A percentile compares a stretch with the other conserved stretches of the same genome.
phyloP scores from a whole-genome alignment of 2,329 filamentous ascomycete species.

The Clarireedia sp. region DNA sequence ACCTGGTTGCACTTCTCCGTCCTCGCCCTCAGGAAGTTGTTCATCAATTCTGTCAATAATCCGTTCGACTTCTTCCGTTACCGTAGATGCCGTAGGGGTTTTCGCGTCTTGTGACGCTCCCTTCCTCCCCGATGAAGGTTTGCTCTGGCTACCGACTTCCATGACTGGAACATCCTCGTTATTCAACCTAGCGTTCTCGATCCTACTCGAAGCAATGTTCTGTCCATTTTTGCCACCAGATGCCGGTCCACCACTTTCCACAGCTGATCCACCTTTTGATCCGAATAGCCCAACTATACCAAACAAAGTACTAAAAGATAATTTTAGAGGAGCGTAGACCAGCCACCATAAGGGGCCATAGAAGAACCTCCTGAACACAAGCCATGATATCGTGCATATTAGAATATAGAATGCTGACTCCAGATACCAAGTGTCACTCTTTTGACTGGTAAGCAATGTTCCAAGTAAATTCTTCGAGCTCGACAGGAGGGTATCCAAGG shows the following conservation, averaged over 20 bases:
- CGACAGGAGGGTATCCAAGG: slow-evolving; percentile 68
- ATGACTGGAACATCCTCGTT: not conserved
- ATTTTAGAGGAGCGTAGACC: slow-evolving; percentile 70
- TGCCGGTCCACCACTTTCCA: slow-evolving; percentile 10
- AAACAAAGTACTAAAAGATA: slow-evolving; percentile 52
- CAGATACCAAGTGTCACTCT: slow-evolving; percentile 97
- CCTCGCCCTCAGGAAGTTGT: slow-evolving; percentile 26
- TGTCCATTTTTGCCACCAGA: slow-evolving; percentile 10
- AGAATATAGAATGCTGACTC: slow-evolving; percentile 84
- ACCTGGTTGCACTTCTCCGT: slow-evolving; percentile 22
- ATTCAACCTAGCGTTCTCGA: slow-evolving; percentile 3
- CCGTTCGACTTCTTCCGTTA: slow-evolving; percentile 47
- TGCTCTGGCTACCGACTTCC: not conserved
- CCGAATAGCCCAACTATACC: slow-evolving; percentile 41
- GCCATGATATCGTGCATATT: slow-evolving; percentile 69
- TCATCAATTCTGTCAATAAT: slow-evolving; percentile 38
- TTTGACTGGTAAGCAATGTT: slow-evolving; percentile 76
- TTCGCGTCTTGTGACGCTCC: slow-evolving; percentile 7
- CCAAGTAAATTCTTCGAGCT: slow-evolving; percentile 68
- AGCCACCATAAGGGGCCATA: slow-evolving; percentile 92
- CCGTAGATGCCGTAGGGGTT: slow-evolving; percentile 23
- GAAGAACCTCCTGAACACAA: slow-evolving; percentile 73
- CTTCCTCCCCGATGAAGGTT: not conserved
- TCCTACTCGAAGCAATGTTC: slow-evolving; percentile 15
- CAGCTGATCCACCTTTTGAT: slow-evolving; percentile 10